These are phyloP conservation scores for Lactifluus subvellereus DNA, from an alignment of 768 basidiomycete genomes.

Conservation along the genomic window DNA sequence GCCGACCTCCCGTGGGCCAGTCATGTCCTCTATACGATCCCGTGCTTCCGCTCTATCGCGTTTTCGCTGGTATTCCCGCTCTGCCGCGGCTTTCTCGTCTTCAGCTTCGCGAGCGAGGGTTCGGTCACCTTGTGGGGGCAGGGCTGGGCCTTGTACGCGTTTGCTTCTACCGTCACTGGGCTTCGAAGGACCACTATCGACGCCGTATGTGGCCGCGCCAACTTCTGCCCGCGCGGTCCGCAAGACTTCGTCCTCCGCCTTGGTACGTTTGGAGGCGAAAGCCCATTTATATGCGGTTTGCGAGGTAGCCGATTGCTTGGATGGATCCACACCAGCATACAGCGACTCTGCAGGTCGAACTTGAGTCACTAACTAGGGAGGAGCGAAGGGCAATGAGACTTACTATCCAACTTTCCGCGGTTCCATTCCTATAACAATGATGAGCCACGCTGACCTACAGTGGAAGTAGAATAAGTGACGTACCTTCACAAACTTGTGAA, in stretches of 20 bases:
- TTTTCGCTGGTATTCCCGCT: constrained; percentile 57
- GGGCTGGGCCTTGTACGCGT: constrained; percentile 57
- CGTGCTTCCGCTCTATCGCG: constrained; percentile 59
- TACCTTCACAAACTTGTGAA: constrained; percentile 88
- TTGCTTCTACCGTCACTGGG: constrained; percentile 27
- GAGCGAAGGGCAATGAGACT: constrained; percentile 21
- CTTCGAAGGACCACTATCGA: constrained; percentile 20
- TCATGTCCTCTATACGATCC: constrained; percentile 68
- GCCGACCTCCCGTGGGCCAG: constrained; percentile 76
- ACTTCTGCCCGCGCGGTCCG: constrained; percentile 56
- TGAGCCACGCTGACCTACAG: not conserved
- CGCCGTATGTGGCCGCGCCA: constrained; percentile 38
- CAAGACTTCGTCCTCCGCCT: constrained; percentile 55
- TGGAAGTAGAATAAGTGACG: constrained; percentile 21
- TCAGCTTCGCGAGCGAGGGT: constrained; percentile 61
- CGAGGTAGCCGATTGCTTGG: constrained; percentile 49
- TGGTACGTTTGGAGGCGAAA: constrained; percentile 62
- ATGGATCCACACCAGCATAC: constrained; percentile 57
- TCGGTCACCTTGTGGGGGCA: constrained; percentile 65
- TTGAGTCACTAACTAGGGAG: not conserved
- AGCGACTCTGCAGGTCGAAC: constrained; percentile 38
- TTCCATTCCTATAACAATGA: constrained; percentile 62
- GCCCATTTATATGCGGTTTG: constrained; percentile 88
- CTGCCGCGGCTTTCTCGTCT: constrained; percentile 46
- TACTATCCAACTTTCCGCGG: constrained; percentile 64